Evolutionary conservation across 371 early-diverging fungal species (phyloP).

Genomic region (Gilbertella persicaria): DNA sequence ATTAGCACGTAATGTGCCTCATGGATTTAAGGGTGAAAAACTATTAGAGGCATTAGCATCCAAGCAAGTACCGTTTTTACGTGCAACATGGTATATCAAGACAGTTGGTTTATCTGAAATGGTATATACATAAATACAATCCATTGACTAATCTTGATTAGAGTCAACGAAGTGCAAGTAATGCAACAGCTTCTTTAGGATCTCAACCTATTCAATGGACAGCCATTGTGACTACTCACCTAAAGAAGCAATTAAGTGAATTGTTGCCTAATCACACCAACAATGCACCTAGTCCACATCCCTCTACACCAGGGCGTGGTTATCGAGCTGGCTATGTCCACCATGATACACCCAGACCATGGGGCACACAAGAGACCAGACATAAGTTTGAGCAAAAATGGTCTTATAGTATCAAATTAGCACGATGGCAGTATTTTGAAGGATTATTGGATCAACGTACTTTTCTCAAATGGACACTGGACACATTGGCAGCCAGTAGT

Average conservation of each 20-base stretch:
- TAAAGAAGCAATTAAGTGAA: conserved; percentile 51
- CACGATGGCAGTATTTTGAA: conserved; percentile 74
- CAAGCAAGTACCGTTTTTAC: conserved; percentile 64
- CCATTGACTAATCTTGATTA: background rate
- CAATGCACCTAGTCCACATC: conserved; percentile 29
- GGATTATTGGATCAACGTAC: conserved; percentile 73
- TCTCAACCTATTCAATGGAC: conserved; percentile 44
- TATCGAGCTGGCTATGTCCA: conserved; percentile 23
- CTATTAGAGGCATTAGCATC: conserved; percentile 62
- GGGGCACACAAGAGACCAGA: conserved; percentile 53
- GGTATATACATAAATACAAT: conserved; percentile 28
- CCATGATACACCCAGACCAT: conserved; percentile 45
- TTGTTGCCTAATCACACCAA: conserved; percentile 35
- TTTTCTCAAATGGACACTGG: conserved; percentile 63
- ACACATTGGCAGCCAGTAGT: conserved; percentile 48
- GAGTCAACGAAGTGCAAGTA: conserved; percentile 42
- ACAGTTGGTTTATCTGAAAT: conserved; percentile 66
- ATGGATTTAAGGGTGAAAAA: conserved; percentile 69
- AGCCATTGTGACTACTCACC: conserved; percentile 29
- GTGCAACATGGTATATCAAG: conserved; percentile 80
- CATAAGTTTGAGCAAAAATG: conserved; percentile 61
- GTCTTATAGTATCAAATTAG: conserved; percentile 63
- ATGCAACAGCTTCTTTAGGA: conserved; percentile 22
- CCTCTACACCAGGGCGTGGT: conserved; percentile 20
- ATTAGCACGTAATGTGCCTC: conserved; percentile 60